Evolutionary conservation across 768 basidiomycete genomes (phyloP).

Genomic region (Daedalea quercina): DNA sequence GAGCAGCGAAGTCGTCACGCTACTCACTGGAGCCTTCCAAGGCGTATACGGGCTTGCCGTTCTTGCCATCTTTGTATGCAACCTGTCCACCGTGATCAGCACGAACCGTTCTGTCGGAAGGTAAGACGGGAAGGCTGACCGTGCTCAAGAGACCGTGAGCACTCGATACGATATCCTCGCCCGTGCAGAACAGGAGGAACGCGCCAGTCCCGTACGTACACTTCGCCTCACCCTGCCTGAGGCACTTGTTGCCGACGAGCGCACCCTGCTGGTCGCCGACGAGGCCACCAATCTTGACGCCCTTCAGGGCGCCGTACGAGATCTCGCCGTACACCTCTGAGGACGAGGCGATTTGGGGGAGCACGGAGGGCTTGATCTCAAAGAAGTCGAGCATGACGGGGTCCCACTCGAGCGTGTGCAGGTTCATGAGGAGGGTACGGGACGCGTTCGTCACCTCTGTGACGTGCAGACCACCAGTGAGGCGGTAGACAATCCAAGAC

Average conservation of each 20-base stretch:
- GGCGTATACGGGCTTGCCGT: conserved; percentile 80
- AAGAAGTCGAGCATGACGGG: conserved; percentile 82
- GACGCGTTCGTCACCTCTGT: conserved; percentile 96
- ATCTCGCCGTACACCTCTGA: conserved; percentile 89
- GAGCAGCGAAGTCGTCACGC: not conserved
- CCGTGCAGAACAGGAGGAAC: conserved; percentile 94
- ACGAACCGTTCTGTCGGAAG: not conserved
- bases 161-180: conserved; percentile 78
- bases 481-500: conserved; percentile 91
- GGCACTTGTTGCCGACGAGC: conserved; percentile 92
- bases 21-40: conserved; percentile 90
- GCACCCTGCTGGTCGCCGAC: conserved; percentile 99
- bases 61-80: conserved; percentile 82
- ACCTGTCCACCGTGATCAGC: conserved; percentile 37
- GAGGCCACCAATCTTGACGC: conserved; percentile 84
- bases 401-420: conserved; percentile 79
- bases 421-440: conserved; percentile 87
- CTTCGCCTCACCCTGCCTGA: conserved; percentile 88
- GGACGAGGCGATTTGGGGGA: conserved; percentile 85
- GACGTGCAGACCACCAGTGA: conserved; percentile 84
- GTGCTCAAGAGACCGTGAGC: conserved; percentile 86
- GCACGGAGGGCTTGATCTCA: conserved; percentile 63
- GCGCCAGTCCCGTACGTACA: conserved; percentile 98
- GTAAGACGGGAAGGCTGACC: conserved; percentile 33
- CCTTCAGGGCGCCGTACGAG: conserved; percentile 55